A percentile compares a stretch with the other conserved stretches of the same genome.
phyloP scores from a whole-genome alignment of 768 basidiomycete species.

The Wakefieldia striispora region DNA sequence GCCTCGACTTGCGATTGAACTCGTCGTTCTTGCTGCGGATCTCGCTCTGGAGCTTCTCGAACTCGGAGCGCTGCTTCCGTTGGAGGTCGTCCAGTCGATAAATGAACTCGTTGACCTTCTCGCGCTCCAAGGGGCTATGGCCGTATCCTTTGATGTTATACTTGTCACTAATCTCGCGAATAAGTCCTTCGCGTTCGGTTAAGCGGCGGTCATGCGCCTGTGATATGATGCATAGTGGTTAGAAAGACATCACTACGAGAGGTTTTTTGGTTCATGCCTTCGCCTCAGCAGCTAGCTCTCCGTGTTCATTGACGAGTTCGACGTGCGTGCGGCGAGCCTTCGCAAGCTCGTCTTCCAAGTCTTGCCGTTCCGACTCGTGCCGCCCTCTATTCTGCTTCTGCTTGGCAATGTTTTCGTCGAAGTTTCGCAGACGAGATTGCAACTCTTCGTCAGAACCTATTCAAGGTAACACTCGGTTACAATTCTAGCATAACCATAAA shows the following conservation, averaged over 20 bases:
- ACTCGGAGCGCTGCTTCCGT: constrained; percentile 57
- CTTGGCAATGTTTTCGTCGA: constrained; percentile 53
- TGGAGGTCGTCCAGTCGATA: constrained; percentile 62
- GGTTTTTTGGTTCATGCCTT: constrained; percentile 43
- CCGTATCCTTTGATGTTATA: constrained; percentile 75
- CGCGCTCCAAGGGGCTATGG: constrained; percentile 64
- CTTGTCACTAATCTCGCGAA: constrained; percentile 66
- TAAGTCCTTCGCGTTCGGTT: constrained; percentile 65
- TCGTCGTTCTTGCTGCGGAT: constrained; percentile 57
- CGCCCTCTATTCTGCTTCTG: constrained; percentile 48
- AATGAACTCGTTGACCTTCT: constrained; percentile 73
- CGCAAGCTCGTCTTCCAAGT: constrained; percentile 58
- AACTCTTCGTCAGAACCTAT: constrained; percentile 76
- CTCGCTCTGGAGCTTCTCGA: constrained; percentile 69
- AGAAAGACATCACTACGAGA: neutral
- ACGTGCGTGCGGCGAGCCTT: constrained; percentile 52
- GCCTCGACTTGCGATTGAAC: constrained; percentile 57
- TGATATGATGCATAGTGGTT: neutral
- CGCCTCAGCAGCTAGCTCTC: constrained; percentile 68
- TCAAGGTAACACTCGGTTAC: neutral
- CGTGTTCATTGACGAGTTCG: constrained; percentile 58
- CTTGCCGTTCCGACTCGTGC: constrained; percentile 54
- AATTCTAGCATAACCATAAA: too few species aligned
- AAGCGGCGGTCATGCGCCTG: constrained; percentile 77
- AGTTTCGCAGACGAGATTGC: constrained; percentile 51